Percentiles rank a stretch among this genome's conserved stretches.
phyloP scores from a whole-genome alignment of 2,329 filamentous ascomycete genomes.

The Hypoxylon sp. region DNA sequence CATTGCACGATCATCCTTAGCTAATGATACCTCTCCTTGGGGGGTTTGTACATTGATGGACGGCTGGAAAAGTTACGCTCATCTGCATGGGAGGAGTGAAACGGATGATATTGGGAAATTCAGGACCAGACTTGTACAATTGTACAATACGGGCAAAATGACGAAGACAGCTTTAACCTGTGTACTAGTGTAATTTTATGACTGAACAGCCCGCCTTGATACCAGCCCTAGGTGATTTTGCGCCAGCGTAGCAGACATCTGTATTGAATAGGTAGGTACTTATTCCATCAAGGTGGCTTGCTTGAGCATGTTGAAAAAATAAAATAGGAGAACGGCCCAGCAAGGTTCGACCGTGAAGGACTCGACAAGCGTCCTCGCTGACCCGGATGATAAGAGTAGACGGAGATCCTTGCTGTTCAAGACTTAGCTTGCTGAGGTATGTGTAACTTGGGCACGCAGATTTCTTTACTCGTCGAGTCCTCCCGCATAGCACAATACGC shows the following conservation, averaged over 20 bases:
- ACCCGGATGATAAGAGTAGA: neutral
- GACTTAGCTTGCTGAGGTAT: neutral
- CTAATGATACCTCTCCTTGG: conserved; percentile 40
- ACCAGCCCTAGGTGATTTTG: neutral
- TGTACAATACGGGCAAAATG: conserved; percentile 50
- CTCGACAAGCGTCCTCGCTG: neutral
- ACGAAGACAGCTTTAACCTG: conserved; percentile 43
- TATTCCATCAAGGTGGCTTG: neutral
- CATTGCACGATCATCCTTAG: conserved; percentile 44
- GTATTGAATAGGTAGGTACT: neutral
- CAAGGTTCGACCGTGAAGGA: neutral
- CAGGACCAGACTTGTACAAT: conserved; percentile 46
- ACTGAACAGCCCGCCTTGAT: conserved; percentile 15
- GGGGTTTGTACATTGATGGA: conserved; percentile 52
- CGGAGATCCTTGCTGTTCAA: neutral
- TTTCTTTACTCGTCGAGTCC: neutral
- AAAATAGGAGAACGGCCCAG: neutral
- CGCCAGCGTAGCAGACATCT: neutral
- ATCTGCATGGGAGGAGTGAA: conserved; percentile 53
- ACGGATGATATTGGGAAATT: conserved; percentile 44
- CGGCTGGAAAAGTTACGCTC: conserved; percentile 50
- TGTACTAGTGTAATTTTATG: conserved; percentile 52
- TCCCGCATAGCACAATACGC: conserved; percentile 12
- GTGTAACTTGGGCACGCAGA: neutral
- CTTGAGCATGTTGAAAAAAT: neutral